Evolutionary conservation across 2,329 filamentous ascomycete genomes (phyloP), one percentile per base, ranked within the genome.

Genomic region (Alternaria consortialis): DNA sequence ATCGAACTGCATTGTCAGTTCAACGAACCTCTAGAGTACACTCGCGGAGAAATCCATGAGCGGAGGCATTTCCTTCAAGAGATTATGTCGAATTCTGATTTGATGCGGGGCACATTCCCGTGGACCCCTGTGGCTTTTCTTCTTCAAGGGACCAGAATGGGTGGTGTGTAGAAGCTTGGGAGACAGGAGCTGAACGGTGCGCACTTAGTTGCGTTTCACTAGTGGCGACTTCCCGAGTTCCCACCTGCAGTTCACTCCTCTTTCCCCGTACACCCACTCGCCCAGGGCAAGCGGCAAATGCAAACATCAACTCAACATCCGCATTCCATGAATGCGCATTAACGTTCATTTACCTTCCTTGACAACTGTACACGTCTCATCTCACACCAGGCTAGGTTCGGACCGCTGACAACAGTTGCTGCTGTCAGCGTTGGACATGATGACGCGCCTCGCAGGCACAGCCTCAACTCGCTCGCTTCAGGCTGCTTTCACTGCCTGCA

Each of bases 211-310:
- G 39, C 31, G 46, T 15, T 50, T n/a, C 17, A 9, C 46, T 50
- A 37, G 32, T 50, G 31, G 46, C 46, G 32, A 50, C 46, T 25
- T 50, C 31, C 32, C 31, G 46, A 50, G 46, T 25, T 36, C 46
- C 32, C 46, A 20, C 46, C 20, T 37, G 32, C 46, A 50, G 46
- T 50, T 50, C 46, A 50, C 46, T 37, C 32, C 46, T 50, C 46
- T 20, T 36, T 48, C 46, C 46, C 46, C 31, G 31, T 48, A 32
- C 31, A 32, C 9, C 32, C 46, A 50, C 46, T 50, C 46, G 46
- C 46, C 46, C 46, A 50, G 46, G 46, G 32, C 32, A 31, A 50
- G 46, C 46, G 20, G 46, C 46, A 50, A 17, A 50, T 50, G 46
- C 46, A 50, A 50, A 50, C 32, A 27, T 37, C 31, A 36, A 36